Evolutionary conservation across 2,329 filamentous ascomycete species (phyloP).

Genomic region (Phyllachora maydis): DNA sequence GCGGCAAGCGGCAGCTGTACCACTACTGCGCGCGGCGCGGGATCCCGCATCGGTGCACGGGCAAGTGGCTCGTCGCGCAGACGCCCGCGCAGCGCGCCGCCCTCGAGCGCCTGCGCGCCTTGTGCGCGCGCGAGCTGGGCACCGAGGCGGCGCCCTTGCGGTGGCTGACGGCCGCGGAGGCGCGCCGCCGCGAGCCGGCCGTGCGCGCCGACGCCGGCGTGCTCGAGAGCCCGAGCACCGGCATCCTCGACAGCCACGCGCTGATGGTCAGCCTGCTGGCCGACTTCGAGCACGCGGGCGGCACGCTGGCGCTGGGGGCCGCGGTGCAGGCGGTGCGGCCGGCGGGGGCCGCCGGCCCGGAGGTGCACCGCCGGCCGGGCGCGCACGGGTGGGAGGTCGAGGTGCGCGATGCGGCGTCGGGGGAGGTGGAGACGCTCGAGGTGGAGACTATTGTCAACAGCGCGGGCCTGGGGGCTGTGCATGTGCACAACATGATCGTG

Average conservation of each 20-base stretch:
- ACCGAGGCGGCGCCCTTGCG: conserved; percentile 60
- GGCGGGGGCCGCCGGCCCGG: conserved; percentile 11
- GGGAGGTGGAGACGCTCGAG: conserved; percentile 38
- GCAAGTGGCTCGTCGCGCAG: conserved; percentile 94
- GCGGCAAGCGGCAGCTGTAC: conserved; percentile 61
- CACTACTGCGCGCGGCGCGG: conserved; percentile 44
- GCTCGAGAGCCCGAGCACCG: conserved; percentile 69
- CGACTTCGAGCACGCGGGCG: conserved; percentile 56
- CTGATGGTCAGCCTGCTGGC: conserved; percentile 68
- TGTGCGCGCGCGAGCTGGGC: conserved; percentile 17
- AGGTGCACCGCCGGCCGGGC: conserved; percentile 16
- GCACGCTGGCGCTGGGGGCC: conserved; percentile 50
- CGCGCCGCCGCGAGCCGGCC: conserved; percentile 45
- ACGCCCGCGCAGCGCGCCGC: conserved; percentile 46
- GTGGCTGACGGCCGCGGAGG: conserved; percentile 46
- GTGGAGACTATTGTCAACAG: conserved; percentile 65
- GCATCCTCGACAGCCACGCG: conserved; percentile 74
- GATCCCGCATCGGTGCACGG: conserved; percentile 54
- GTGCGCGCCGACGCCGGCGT: conserved; percentile 53
- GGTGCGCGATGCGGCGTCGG: conserved; percentile 22
- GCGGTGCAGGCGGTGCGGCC: conserved; percentile 39
- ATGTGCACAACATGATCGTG: conserved; percentile 65
- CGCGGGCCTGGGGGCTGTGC: conserved; percentile 60
- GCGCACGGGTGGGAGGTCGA: conserved; percentile 48
- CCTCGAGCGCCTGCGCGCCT: conserved; percentile 26